phyloP scores from a whole-genome alignment of 2,329 filamentous ascomycete genomes.

The Pseudogymnoascus sp. region DNA sequence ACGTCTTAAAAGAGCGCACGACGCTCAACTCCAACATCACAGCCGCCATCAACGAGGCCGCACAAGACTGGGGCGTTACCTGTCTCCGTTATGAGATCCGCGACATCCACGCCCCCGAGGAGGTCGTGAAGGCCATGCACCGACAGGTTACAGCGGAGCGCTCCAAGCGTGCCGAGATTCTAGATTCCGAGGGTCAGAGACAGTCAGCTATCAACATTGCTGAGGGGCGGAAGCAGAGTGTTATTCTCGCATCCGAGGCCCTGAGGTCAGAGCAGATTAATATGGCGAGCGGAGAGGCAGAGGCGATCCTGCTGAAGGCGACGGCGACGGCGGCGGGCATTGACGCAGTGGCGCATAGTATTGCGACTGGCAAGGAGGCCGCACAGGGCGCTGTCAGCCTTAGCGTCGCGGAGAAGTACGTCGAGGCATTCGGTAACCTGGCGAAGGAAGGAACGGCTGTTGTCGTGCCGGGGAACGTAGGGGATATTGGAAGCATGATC shows the following conservation, averaged over 20 bases:
- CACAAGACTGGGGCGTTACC: conserved; percentile 92
- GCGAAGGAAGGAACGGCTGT: conserved; percentile 94
- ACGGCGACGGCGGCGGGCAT: conserved; percentile 82
- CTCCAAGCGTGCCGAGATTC: conserved; percentile 93
- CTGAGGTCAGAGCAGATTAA: conserved; percentile 89
- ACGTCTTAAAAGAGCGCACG: conserved; percentile 94
- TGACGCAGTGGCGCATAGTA: conserved; percentile 72
- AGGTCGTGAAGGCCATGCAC: conserved; percentile 96
- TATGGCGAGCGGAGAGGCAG: conserved; percentile 81
- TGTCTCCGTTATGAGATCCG: conserved; percentile 97
- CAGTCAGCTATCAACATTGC: conserved; percentile 99
- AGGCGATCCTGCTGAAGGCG: conserved; percentile 84
- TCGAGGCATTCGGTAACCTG: conserved; percentile 86
- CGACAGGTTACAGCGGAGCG: conserved; percentile 95
- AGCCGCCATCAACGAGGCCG: conserved; percentile 96
- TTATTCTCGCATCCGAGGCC: conserved; percentile 92
- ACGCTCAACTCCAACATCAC: conserved; percentile 97
- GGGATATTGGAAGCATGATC: conserved; percentile 95
- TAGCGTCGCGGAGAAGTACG: conserved; percentile 93
- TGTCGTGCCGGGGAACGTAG: conserved; percentile 93
- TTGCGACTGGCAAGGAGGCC: conserved; percentile 62
- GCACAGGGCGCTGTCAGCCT: conserved; percentile 82
- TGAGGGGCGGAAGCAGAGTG: conserved; percentile 93
- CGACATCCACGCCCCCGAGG: conserved; percentile 91
- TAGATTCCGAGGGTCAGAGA: conserved; percentile 93